phyloP scores from a whole-genome alignment of 345 rosid species.

The Salix dunnii region DNA sequence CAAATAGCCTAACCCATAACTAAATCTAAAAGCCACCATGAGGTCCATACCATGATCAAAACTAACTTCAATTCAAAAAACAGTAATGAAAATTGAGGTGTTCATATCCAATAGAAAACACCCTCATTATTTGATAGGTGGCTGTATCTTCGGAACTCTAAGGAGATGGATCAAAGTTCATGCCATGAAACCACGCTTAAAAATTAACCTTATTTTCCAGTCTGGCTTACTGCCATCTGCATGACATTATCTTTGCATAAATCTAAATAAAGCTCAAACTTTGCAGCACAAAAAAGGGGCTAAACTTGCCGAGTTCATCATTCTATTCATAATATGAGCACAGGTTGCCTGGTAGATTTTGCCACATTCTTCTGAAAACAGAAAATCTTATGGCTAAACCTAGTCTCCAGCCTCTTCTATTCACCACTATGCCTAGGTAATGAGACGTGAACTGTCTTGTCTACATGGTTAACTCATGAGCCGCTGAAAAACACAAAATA shows the following conservation, averaged over 20 bases:
- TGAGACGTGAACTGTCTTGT: not conserved
- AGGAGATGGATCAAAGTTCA: not conserved
- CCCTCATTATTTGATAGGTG: not conserved
- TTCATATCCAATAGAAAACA: not conserved
- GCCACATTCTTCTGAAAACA: not conserved
- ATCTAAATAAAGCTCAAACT: not conserved
- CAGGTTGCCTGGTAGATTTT: not conserved
- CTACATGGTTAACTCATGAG: not conserved
- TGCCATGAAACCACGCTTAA: not conserved
- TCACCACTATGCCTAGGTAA: not conserved
- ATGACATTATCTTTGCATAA: not conserved
- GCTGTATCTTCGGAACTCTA: not conserved
- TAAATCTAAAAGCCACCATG: not conserved
- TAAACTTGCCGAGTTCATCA: not conserved
- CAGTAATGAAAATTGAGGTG: not conserved
- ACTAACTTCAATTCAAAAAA: not conserved
- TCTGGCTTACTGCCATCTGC: not conserved
- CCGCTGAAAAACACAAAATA: not conserved
- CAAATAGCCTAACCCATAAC: not conserved
- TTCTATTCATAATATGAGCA: not conserved
- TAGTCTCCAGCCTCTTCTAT: not conserved
- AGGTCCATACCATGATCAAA: not conserved
- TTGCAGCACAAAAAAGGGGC: not conserved
- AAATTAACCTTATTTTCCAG: not conserved
- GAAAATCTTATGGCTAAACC: not conserved